Evolutionary conservation across 371 early-diverging fungal species (phyloP).

Genomic region (Apophysomyces ossiformis): DNA sequence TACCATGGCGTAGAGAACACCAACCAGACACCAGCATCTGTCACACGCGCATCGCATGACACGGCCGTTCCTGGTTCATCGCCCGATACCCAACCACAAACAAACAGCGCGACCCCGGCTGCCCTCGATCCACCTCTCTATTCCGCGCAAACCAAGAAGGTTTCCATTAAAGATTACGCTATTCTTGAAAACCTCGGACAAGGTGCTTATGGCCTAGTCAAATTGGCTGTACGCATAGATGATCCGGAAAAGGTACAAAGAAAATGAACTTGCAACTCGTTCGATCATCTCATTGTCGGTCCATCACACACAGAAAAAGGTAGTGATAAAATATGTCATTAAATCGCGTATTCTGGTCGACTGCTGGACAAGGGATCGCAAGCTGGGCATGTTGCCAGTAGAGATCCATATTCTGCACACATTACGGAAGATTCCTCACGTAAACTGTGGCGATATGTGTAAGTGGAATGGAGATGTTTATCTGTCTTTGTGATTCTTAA

Average conservation of each 20-base stretch:
- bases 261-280: not conserved
- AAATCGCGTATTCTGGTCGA: slow-evolving; percentile 74
- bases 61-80: not conserved
- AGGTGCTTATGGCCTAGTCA: slow-evolving; percentile 77
- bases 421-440: slow-evolving; percentile 60
- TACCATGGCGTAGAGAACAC: slow-evolving; percentile 1
- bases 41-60: slow-evolving; percentile 23
- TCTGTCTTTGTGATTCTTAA: too few relatives aligned
- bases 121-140: slow-evolving; percentile 23
- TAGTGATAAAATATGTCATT: slow-evolving; percentile 80
- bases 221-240: slow-evolving; percentile 48
- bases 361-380: slow-evolving; percentile 70
- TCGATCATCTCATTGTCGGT: slow-evolving; percentile 11
- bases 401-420: slow-evolving; percentile 75
- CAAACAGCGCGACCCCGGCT: slow-evolving; percentile 10
- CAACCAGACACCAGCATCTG: slow-evolving; percentile 11
- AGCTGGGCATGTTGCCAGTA: slow-evolving; percentile 67
- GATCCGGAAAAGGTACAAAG: slow-evolving; percentile 45
- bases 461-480: slow-evolving; percentile 14
- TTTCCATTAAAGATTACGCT: slow-evolving; percentile 63
- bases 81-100: not conserved
- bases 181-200: slow-evolving; percentile 69
- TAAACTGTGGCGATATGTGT: slow-evolving; percentile 66
- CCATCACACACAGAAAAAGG: slow-evolving; percentile 42
- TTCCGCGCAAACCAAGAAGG: slow-evolving; percentile 51